phyloP scores from a whole-genome alignment of 805 yeast species.

The Debaryomyces hansenii region DNA sequence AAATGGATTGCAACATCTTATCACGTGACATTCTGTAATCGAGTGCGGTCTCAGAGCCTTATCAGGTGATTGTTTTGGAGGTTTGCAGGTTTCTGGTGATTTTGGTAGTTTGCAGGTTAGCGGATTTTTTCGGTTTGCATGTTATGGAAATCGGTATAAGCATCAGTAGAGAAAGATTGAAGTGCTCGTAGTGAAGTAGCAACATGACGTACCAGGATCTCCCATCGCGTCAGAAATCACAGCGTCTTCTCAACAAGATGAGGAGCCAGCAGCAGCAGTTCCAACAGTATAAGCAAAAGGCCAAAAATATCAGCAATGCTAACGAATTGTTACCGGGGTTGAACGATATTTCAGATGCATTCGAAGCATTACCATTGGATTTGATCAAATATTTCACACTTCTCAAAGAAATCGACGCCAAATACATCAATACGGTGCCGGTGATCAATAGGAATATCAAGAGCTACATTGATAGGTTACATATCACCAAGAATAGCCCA shows the following conservation, averaged over 20 bases:
- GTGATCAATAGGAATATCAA: conserved; percentile 55
- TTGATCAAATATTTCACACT: conserved; percentile 82
- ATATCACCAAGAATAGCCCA: conserved; percentile 4
- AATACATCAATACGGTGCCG: conserved; percentile 77
- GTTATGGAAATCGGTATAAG: too few species aligned
- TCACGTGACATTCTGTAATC: not conserved
- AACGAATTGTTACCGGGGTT: conserved; percentile 68
- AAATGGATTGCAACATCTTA: not conserved
- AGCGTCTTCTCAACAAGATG: conserved; percentile 12
- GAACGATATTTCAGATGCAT: conserved; percentile 86
- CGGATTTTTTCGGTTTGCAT: too few species aligned
- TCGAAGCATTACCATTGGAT: conserved; percentile 87
- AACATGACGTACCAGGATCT: conserved; percentile 16
- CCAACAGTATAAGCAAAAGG: conserved; percentile 33
- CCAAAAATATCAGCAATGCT: conserved; percentile 31
- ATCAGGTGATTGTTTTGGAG: not conserved
- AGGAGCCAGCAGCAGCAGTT: conserved; percentile 17
- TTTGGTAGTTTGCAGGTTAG: too few species aligned
- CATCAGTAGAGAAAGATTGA: too few species aligned
- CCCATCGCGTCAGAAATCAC: conserved; percentile 30
- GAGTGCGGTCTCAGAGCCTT: too few species aligned
- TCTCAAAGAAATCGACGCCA: conserved; percentile 91
- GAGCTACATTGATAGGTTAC: conserved; percentile 36
- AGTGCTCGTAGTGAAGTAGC: too few species aligned
- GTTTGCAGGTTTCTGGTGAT: too few species aligned